Base-by-base conservation (phyloP, 768 basidiomycete genomes). In the Phylloporus sp. region DNA sequence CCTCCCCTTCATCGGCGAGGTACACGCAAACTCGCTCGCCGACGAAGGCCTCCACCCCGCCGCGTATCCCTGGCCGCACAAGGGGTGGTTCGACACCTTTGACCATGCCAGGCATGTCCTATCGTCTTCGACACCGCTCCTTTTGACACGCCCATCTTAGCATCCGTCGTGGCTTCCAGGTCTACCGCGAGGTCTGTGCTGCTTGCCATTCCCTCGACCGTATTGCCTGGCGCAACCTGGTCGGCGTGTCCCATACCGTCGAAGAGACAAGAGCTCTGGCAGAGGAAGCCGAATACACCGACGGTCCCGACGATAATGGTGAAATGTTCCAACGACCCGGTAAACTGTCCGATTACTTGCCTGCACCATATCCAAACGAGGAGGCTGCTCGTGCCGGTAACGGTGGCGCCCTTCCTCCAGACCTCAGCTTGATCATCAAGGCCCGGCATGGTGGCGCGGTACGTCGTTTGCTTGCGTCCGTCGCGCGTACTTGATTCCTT, bases 261-360 rank as follows among this genome's bases (percentile, higher is more conserved):
- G 88, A 92, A 54, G 94, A 99, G 71, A 76, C 76, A 44, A 87
- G 89, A 68, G 74, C 76, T 3, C 81, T 98, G 86, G 96, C 96
- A 9, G 96, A 96, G 71, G 95, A 97, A 62, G 75, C 93, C 48
- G 96, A 99, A 69, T 99, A 98, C 70, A 78, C 81, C 61, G 96
- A 99, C 63, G 96, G 96, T 28, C 96, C 96, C 39, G 81, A 97
- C 66, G 84, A 84, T 55, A 74, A 87, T 55, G 96, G 96, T 56
- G 92, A 97, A 71, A 98, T 96, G 94, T 99, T 97, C 80, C 83
- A 91, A 72, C 79, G 96, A 44, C 96, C 96, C 11, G 96, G 96
- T 70, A 99, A 99, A 71, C 85, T 98, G 48, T 83, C 96, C 31
- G 96, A 99, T 68, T 98, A 97, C 71, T 75, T 99, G 77, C 96